Percentiles rank a stretch among this genome's conserved stretches.
These are phyloP conservation scores for Cytospora mali DNA, from an alignment of 2,329 filamentous ascomycete species.

Conservation along the genomic window DNA sequence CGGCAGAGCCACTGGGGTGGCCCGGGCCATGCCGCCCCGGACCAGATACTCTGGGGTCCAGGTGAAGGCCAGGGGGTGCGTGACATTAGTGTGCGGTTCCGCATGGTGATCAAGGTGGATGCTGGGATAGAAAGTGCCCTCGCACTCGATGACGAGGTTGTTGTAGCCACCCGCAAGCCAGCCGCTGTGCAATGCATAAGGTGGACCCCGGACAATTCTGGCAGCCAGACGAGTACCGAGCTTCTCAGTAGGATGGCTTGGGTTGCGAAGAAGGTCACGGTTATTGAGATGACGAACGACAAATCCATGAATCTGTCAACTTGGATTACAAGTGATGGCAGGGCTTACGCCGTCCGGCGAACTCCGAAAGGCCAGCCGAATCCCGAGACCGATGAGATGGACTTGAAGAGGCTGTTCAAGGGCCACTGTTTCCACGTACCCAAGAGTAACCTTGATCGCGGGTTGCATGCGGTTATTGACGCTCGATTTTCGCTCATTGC, in stretches of 20 bases:
- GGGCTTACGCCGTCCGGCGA: conserved; percentile 88
- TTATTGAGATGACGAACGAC: conserved; percentile 89
- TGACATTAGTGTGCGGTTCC: conserved; percentile 88
- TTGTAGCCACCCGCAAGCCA: conserved; percentile 89
- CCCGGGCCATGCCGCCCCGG: conserved; percentile 56
- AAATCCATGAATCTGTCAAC: conserved; percentile 94
- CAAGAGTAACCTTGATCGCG: conserved; percentile 58
- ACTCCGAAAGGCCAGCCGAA: conserved; percentile 46
- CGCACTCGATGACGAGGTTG: conserved; percentile 87
- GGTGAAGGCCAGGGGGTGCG: conserved; percentile 82
- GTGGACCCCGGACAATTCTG: conserved; percentile 83
- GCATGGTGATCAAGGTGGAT: conserved; percentile 98
- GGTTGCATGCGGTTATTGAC: conserved; percentile 81
- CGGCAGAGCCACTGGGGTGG: conserved; percentile 63
- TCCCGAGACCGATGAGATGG: conserved; percentile 46
- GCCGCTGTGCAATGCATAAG: conserved; percentile 95
- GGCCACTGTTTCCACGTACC: conserved; percentile 90
- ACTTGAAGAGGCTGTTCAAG: conserved; percentile 73
- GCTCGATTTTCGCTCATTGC: conserved; percentile 93
- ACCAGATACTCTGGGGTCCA: conserved; percentile 70
- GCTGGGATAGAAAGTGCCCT: conserved; percentile 88
- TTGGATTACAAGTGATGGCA: conserved; percentile 88
- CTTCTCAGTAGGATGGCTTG: conserved; percentile 85
- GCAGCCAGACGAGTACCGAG: conserved; percentile 87
- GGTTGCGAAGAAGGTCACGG: conserved; percentile 74